These are phyloP conservation scores for Bryopsis sp. DNA, from an alignment of 139 green algal genomes.

Conservation along the genomic window DNA sequence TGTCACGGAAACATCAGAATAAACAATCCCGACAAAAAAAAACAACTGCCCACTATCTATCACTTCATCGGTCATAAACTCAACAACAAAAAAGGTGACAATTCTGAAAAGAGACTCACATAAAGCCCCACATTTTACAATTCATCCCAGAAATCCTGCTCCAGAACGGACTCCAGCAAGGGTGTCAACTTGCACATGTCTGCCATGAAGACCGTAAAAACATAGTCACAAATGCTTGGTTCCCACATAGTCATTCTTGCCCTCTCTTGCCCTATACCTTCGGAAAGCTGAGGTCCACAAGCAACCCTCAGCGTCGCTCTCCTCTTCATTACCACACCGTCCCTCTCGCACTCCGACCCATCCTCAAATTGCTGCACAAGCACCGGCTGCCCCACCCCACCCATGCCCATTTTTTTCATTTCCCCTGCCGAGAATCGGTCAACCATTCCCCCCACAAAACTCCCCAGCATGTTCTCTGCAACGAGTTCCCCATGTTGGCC, in stretches of 20 bases:
- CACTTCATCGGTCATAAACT: no score
- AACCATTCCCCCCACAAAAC: not conserved
- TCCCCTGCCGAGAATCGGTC: not conserved
- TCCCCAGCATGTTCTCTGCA: not conserved
- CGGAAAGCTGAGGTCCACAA: not conserved
- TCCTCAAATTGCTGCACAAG: not conserved
- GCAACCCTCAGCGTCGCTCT: not conserved
- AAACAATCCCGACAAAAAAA: no score
- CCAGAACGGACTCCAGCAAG: no score
- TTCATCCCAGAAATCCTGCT: no score
- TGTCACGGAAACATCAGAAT: no score
- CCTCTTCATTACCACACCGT: not conserved
- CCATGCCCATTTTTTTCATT: not conserved
- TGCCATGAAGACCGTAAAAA: not conserved
- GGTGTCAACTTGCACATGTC: not conserved
- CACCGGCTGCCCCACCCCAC: not conserved
- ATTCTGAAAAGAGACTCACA: no score
- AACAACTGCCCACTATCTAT: no score
- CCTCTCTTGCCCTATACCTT: no score
- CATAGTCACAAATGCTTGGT: not conserved
- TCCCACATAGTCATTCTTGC: not conserved
- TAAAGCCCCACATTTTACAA: no score
- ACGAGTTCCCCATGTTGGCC: not conserved
- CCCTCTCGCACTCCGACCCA: not conserved
- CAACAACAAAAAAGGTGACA: no score